Percentiles rank a stretch among this genome's conserved stretches.
These are phyloP conservation scores for Crassisporium funariophilum DNA, from an alignment of 768 basidiomycete genomes.

Conservation along the genomic window DNA sequence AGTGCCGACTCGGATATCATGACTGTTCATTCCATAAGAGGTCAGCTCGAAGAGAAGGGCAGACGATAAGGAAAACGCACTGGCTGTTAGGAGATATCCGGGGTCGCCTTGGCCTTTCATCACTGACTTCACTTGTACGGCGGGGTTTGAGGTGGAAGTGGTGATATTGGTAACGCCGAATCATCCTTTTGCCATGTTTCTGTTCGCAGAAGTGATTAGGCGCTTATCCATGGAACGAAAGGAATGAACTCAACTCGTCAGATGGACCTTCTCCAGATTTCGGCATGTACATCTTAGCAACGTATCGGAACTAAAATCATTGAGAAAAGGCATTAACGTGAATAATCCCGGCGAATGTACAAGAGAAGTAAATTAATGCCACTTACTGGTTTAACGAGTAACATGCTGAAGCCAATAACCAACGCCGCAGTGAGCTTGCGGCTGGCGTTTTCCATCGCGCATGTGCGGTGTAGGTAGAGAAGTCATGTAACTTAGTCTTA, in stretches of 20 bases:
- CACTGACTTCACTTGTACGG: constrained; percentile 56
- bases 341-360: too few relatives aligned
- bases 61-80: constrained; percentile 37
- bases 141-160: constrained; percentile 49
- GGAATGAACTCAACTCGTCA: constrained; percentile 50
- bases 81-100: constrained; percentile 62
- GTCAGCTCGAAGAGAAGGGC: not conserved
- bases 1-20: constrained; percentile 84
- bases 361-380: too few relatives aligned
- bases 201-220: constrained; percentile 26
- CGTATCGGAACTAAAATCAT: constrained; percentile 63
- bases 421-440: too few relatives aligned
- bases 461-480: too few relatives aligned
- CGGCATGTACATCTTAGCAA: constrained; percentile 52
- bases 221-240: not conserved
- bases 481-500: too few relatives aligned
- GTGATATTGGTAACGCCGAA: constrained; percentile 73
- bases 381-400: too few relatives aligned
- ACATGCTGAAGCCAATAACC: too few relatives aligned
- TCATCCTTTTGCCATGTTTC: constrained; percentile 60
- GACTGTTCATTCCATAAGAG: constrained; percentile 36
- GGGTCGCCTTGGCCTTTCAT: constrained; percentile 77
- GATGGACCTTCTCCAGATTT: constrained; percentile 64
- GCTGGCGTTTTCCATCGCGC: too few relatives aligned
- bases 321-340: too few relatives aligned